phyloP scores from a whole-genome alignment of 75 land plant species.

The Ceratopteris richardii region DNA sequence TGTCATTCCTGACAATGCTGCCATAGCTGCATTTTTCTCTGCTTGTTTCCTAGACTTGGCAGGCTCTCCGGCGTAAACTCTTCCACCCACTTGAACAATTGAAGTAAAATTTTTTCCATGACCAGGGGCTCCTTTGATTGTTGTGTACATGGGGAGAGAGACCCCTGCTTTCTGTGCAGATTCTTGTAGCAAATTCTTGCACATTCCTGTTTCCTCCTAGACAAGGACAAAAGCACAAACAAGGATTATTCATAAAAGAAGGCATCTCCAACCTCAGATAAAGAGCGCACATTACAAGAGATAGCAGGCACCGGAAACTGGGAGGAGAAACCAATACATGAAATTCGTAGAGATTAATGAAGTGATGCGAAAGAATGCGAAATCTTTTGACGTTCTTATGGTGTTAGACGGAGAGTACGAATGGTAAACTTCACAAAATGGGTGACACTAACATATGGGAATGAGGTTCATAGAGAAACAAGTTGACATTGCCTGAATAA shows the following conservation, averaged over 20 bases:
- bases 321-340: too few relatives aligned
- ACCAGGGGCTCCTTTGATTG: conserved; percentile 26
- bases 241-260: background rate
- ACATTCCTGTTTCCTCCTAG: conserved; percentile 44
- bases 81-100: conserved; percentile 42
- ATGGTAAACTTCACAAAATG: too few relatives aligned
- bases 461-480: too few relatives aligned
- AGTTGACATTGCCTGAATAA: too few relatives aligned
- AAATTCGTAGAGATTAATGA: too few relatives aligned
- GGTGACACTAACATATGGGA: too few relatives aligned
- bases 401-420: too few relatives aligned
- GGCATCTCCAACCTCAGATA: too few relatives aligned
- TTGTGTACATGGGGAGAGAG: conserved; percentile 30
- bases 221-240: background rate
- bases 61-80: conserved; percentile 30
- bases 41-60: conserved; percentile 45
- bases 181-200: conserved; percentile 43
- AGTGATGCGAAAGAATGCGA: too few relatives aligned
- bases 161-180: conserved; percentile 39
- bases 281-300: too few relatives aligned
- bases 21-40: conserved; percentile 47
- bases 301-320: too few relatives aligned
- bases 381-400: too few relatives aligned
- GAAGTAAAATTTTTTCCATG: conserved; percentile 26
- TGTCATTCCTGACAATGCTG: conserved; percentile 31